phyloP scores from a whole-genome alignment of 1,284 basidiomycete species.

The Heterobasidion parviporum region DNA sequence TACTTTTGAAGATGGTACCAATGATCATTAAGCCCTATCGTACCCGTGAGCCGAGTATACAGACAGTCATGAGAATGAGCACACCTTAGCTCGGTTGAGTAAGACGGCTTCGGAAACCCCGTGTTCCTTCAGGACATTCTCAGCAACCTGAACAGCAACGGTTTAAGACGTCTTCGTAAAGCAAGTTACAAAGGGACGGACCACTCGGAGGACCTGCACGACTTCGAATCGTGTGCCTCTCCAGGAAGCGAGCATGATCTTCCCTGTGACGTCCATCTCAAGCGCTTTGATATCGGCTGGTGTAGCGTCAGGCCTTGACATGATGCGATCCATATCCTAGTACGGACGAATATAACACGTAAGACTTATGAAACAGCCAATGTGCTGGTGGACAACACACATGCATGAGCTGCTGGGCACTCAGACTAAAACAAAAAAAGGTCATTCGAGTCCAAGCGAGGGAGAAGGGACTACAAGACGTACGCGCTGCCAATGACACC shows the following conservation, averaged over 20 bases:
- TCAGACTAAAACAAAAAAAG: conserved; percentile 35
- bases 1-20: conserved; percentile 81
- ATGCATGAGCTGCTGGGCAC: conserved; percentile 58
- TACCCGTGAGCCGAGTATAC: neutral
- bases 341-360: conserved; percentile 26
- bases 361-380: conserved; percentile 11
- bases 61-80: conserved; percentile 6
- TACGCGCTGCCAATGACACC: conserved; percentile 88
- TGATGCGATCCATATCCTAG: conserved; percentile 86
- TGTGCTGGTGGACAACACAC: neutral
- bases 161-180: neutral
- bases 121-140: conserved; percentile 74
- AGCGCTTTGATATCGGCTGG: conserved; percentile 82
- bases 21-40: conserved; percentile 70
- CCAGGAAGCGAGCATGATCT: conserved; percentile 95
- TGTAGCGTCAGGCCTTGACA: conserved; percentile 79
- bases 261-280: conserved; percentile 93
- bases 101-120: conserved; percentile 63
- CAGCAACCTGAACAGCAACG: conserved; percentile 46
- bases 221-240: conserved; percentile 91
- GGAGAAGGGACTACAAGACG: conserved; percentile 20
- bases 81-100: conserved; percentile 76
- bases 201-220: conserved; percentile 73
- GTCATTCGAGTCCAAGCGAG: neutral
- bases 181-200: conserved; percentile 14